phyloP scores from a whole-genome alignment of 495 filamentous ascomycete species.

The Penicillium salamii region DNA sequence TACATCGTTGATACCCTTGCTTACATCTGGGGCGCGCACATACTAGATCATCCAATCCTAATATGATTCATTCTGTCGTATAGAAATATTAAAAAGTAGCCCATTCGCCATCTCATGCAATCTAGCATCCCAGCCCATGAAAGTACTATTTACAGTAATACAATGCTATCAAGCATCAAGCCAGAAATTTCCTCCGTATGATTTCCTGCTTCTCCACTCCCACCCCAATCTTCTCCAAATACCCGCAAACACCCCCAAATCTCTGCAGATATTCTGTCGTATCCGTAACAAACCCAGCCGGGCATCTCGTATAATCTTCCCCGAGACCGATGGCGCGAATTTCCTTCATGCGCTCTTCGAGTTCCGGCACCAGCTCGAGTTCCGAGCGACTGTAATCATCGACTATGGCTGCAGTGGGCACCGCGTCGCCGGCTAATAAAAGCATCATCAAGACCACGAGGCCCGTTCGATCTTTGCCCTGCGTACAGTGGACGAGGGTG shows the following conservation, averaged over 20 bases:
- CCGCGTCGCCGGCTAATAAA: constrained; percentile 52
- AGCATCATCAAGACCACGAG: constrained; percentile 64
- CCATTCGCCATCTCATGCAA: neutral
- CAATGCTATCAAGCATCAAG: constrained; percentile 1
- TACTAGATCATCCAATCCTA: no score
- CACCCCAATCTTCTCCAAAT: constrained; percentile 60
- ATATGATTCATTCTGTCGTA: no score
- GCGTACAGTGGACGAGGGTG: constrained; percentile 74
- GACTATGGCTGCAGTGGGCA: constrained; percentile 54
- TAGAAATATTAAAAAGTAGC: neutral
- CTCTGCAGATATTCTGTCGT: constrained; percentile 50
- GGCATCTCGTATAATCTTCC: constrained; percentile 64
- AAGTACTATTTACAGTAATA: constrained; percentile 6
- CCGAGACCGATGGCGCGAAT: constrained; percentile 64
- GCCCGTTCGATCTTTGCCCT: constrained; percentile 86
- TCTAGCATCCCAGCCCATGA: constrained; percentile 4
- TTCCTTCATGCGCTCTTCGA: constrained; percentile 61
- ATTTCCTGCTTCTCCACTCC: constrained; percentile 31
- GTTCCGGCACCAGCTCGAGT: constrained; percentile 57
- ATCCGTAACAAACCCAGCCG: constrained; percentile 50
- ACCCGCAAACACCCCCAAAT: constrained; percentile 62
- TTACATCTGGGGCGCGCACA: no score
- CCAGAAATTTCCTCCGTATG: constrained; percentile 28
- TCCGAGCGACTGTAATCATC: constrained; percentile 68
- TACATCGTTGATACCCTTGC: neutral